Percentiles rank a stretch among this genome's conserved stretches.
phyloP scores from a whole-genome alignment of 2,329 filamentous ascomycete species.

The Cercospora sojina region DNA sequence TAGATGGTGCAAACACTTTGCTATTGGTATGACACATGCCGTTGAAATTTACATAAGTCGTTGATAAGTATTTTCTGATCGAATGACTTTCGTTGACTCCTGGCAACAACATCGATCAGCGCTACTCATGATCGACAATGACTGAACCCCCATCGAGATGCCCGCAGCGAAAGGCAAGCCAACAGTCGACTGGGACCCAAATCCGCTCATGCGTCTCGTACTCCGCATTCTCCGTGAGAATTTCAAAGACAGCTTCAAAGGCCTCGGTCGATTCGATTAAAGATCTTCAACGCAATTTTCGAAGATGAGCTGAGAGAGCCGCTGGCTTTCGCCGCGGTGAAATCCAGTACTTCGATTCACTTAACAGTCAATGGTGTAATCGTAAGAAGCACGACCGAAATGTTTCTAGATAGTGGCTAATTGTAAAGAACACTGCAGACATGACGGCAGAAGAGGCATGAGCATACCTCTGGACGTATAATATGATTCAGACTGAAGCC shows the following conservation, averaged over 20 bases:
- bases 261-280: background rate
- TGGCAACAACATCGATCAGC: background rate
- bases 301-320: background rate
- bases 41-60: background rate
- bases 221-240: background rate
- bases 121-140: too few species aligned
- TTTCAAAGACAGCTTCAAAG: background rate
- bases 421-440: background rate
- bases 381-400: background rate
- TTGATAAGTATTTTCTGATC: too few species aligned
- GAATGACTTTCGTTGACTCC: background rate
- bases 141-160: too few species aligned
- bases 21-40: background rate
- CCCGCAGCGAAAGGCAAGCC: background rate
- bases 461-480: background rate
- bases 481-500: background rate
- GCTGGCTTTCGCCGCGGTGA: background rate
- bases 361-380: background rate
- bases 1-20: background rate
- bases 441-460: background rate
- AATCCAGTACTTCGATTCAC: background rate
- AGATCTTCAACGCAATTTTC: background rate
- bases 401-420: background rate
- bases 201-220: background rate
- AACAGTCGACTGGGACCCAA: background rate